A percentile compares a stretch with the other conserved stretches of the same genome.
Evolutionary conservation across 2,329 filamentous ascomycete genomes (phyloP).

Genomic region (Reticulascus tulasneorum): DNA sequence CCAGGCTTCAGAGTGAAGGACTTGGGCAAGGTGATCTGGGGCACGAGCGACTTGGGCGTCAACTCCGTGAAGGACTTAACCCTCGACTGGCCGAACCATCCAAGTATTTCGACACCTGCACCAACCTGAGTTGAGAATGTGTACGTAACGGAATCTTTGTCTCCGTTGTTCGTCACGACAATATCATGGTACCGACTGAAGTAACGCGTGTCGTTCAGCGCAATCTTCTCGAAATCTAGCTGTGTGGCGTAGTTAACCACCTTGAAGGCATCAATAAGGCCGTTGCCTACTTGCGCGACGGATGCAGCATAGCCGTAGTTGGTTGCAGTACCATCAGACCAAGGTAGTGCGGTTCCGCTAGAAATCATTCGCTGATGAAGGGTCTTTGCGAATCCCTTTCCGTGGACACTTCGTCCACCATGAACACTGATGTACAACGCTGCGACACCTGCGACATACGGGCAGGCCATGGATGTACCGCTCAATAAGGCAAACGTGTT

Average conservation of each 20-base stretch:
- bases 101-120: conserved; percentile 32
- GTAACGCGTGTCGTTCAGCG: conserved; percentile 41
- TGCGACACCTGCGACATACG: conserved; percentile 38
- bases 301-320: conserved; percentile 23
- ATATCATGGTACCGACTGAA: conserved; percentile 25
- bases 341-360: conserved; percentile 25
- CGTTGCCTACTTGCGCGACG: conserved; percentile 36
- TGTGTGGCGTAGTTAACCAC: conserved; percentile 33
- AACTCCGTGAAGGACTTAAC: conserved; percentile 20
- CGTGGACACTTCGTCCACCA: conserved; percentile 26
- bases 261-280: conserved; percentile 38
- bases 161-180: conserved; percentile 32
- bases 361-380: conserved; percentile 29
- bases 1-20: conserved; percentile 21
- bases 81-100: conserved; percentile 9
- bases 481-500: conserved; percentile 32
- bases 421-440: conserved; percentile 29
- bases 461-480: conserved; percentile 46
- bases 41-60: conserved; percentile 14
- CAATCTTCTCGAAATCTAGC: conserved; percentile 36
- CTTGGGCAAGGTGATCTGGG: conserved; percentile 14
- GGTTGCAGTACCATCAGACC: conserved; percentile 22
- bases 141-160: conserved; percentile 28
- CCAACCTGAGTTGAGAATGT: conserved; percentile 23
- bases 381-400: conserved; percentile 23